Percentiles rank a stretch among this genome's conserved stretches.
Evolutionary conservation across 345 rosid genomes (phyloP).

Genomic region (Melastoma malabathricum): DNA sequence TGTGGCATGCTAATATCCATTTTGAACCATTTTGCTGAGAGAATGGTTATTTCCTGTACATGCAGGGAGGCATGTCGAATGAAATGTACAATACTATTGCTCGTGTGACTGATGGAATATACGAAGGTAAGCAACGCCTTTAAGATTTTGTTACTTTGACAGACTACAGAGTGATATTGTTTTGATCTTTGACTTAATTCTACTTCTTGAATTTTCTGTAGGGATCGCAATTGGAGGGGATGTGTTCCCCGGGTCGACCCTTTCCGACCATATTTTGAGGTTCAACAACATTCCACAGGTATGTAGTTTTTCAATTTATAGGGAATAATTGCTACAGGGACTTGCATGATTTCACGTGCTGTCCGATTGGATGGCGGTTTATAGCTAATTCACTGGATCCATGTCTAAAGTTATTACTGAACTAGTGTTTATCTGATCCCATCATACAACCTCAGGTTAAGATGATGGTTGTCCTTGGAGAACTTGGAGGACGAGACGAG

Average conservation of each 20-base stretch:
- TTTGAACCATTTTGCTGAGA: too few relatives aligned
- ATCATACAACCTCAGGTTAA: constrained; percentile 41
- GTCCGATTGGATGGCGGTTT: too few relatives aligned
- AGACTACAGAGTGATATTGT: background rate
- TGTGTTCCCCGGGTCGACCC: constrained; percentile 93
- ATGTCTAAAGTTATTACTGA: too few relatives aligned
- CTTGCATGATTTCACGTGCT: too few relatives aligned
- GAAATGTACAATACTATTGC: constrained; percentile 85
- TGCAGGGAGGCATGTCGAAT: constrained; percentile 98
- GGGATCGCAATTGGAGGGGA: constrained; percentile 99
- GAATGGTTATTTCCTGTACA: background rate
- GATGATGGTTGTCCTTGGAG: constrained; percentile 93
- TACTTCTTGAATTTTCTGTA: constrained; percentile 17
- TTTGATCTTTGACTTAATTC: constrained; percentile 4
- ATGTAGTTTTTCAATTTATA: background rate
- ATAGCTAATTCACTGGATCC: background rate
- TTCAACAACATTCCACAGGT: constrained; percentile 97
- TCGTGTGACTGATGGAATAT: constrained; percentile 92
- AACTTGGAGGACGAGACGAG: constrained; percentile 95
- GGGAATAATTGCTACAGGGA: too few relatives aligned
- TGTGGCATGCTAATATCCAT: too few relatives aligned
- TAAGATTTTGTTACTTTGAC: background rate
- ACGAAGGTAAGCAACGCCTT: constrained; percentile 47
- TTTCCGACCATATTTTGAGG: constrained; percentile 83
- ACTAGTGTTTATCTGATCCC: background rate